A percentile compares a stretch with the other conserved stretches of the same genome.
phyloP scores from a whole-genome alignment of 164 flowering plant genomes.

The Pachysandra terminalis region DNA sequence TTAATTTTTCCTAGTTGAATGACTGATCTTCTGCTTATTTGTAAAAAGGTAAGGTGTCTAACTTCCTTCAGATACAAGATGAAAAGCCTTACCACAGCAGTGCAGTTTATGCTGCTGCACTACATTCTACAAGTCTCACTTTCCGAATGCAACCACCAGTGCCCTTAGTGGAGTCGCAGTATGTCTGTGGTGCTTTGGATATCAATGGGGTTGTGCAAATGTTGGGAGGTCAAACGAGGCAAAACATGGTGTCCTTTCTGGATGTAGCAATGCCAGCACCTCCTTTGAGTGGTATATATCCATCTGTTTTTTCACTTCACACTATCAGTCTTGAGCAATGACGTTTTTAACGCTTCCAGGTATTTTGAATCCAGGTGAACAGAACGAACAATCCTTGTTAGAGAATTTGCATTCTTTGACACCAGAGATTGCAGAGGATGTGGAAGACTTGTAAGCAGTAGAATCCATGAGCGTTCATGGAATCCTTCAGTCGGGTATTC shows the following conservation, averaged over 20 bases:
- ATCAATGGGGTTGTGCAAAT: constrained; percentile 50
- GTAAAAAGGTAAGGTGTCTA: constrained; percentile 59
- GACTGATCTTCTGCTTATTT: constrained; percentile 11
- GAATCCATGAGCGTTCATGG: constrained; percentile 63
- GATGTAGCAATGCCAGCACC: constrained; percentile 93
- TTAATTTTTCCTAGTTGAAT: neutral
- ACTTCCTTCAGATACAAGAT: constrained; percentile 47
- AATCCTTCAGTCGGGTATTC: constrained; percentile 55
- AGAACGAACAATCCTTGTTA: constrained; percentile 31
- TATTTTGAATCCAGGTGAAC: constrained; percentile 34
- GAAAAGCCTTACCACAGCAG: constrained; percentile 74
- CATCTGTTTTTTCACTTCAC: neutral
- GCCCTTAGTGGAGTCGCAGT: constrained; percentile 36
- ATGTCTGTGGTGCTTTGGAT: constrained; percentile 54
- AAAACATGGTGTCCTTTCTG: constrained; percentile 63
- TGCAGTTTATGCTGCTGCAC: constrained; percentile 90
- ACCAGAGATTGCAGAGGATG: constrained; percentile 61
- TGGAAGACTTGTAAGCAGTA: constrained; percentile 57
- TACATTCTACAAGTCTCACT: constrained; percentile 74
- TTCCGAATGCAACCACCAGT: constrained; percentile 63
- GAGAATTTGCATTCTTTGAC: constrained; percentile 65
- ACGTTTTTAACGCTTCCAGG: neutral
- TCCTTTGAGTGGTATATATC: constrained; percentile 47
- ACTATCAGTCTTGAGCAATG: neutral
- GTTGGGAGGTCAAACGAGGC: constrained; percentile 71